Evolutionary conservation across 768 basidiomycete genomes (phyloP).

Genomic region (Tremella fuciformis): DNA sequence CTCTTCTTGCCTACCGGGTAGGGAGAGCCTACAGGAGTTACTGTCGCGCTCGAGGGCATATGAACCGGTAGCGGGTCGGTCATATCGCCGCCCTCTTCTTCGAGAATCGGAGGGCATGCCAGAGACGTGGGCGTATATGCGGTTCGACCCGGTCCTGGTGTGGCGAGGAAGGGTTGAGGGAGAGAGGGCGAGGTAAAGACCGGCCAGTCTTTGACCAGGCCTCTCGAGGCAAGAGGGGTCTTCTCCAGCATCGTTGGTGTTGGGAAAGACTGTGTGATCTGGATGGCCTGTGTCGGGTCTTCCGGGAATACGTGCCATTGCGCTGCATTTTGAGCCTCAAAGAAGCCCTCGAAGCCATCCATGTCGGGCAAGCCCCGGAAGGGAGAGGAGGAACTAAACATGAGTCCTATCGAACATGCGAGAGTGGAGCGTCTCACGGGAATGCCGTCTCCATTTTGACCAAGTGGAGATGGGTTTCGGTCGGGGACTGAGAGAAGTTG

Average conservation of each 20-base stretch:
- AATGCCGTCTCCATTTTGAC: too few species aligned
- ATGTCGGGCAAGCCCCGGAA: background rate
- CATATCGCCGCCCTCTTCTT: conserved; percentile 2
- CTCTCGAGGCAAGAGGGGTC: background rate
- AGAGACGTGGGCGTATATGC: background rate
- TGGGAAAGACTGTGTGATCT: background rate
- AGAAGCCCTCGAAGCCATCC: conserved; percentile 3
- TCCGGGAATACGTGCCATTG: too few species aligned
- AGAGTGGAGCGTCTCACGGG: too few species aligned
- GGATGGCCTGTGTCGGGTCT: conserved; percentile 1
- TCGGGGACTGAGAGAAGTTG: background rate
- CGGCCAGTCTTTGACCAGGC: background rate
- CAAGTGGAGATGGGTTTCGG: background rate
- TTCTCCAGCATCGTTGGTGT: background rate
- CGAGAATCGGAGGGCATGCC: background rate
- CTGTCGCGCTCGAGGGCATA: too few species aligned
- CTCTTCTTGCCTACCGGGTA: background rate
- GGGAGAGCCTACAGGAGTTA: too few species aligned
- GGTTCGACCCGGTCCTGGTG: background rate
- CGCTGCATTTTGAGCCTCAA: background rate
- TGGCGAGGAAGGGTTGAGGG: background rate
- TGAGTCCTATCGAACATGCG: background rate
- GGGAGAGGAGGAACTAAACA: background rate
- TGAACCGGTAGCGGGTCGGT: too few species aligned
- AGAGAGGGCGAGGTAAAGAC: background rate